Percentiles rank a stretch among this genome's conserved stretches.
Evolutionary conservation across 192 early-diverging fungal species (phyloP).

Genomic region (Rhizoclosmatium sp.): DNA sequence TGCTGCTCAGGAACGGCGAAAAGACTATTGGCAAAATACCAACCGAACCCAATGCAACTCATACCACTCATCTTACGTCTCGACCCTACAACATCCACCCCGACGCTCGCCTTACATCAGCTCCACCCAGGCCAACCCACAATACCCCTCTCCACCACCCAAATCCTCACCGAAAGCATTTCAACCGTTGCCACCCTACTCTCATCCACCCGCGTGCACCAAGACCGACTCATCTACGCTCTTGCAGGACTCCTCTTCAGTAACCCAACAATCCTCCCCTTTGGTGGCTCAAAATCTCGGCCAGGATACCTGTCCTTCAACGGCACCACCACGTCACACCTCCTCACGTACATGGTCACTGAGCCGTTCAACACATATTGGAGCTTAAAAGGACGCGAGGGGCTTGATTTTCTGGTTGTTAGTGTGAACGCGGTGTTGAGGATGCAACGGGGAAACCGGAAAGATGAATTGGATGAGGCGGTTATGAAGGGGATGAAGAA

Average conservation of each 20-base stretch:
- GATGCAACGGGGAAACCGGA: neutral
- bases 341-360: slow-evolving; percentile 5
- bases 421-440: neutral
- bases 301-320: slow-evolving; percentile 13
- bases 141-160: too few relatives aligned
- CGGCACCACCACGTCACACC: neutral
- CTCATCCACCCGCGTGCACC: neutral
- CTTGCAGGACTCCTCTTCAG: neutral
- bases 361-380: neutral
- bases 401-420: neutral
- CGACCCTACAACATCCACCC: too few relatives aligned
- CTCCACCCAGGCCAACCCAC: too few relatives aligned
- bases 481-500: slow-evolving; percentile 12
- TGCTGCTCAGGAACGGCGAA: too few relatives aligned
- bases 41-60: too few relatives aligned
- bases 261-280: neutral
- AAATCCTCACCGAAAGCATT: neutral
- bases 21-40: too few relatives aligned
- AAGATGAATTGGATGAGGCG: slow-evolving; percentile 19
- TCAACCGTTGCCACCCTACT: neutral
- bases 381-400: neutral
- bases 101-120: too few relatives aligned
- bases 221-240: neutral
- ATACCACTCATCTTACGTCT: too few relatives aligned
- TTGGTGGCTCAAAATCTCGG: neutral